Base-by-base conservation (phyloP, 805 yeast genomes). In the Alloascoidea africana region DNA sequence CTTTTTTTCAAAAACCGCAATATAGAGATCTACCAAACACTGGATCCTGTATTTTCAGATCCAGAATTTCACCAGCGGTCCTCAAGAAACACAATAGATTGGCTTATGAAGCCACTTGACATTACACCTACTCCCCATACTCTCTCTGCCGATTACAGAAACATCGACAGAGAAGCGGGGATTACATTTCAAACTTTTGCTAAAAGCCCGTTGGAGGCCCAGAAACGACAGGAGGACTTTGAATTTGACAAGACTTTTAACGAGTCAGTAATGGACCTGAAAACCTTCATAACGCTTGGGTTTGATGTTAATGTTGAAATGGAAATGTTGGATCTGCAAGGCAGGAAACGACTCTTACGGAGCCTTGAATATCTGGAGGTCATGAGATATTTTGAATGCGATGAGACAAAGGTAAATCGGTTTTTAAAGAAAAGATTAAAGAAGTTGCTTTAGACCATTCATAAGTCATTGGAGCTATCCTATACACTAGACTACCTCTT, bases 1-100 rank as follows among this genome's bases (percentile, higher is more conserved):
- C 8, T n/a, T 8, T 23, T 23, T 23, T 23, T 27, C n/a, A 35
- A 15, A 15, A 41, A 5, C 36, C 36, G 15, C 35, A 23, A 27
- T 42, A 35, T 27, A 41, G 35, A 3, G 34, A 34, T 18, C 39
- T 16, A 14, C 17, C 17, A 3, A n/a, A 17, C 3, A 5, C 13
- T 34, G 23, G 4, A 11, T 16, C 16, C 1, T 14, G 14, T 11
- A 14, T 30, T 17, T 36, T 27, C 30, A 15, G 17, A n/a, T 5
- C n/a, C 17, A 8, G 14, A 39, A 19, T 30, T 27, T 27, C 13
- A 16, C 47, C 35, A 18, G 39, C 36, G 8, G 39, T 23, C 30
- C 30, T 8, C 30, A n/a, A 8, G 30, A n/a, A 23, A 23, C 30
- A 8, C 30, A 23, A 23, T n/a, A n/a, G n/a, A n/a, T n/a, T n/a